Evolutionary conservation across 2,329 filamentous ascomycete genomes (phyloP).

Genomic region (Calonectria hongkongensis): DNA sequence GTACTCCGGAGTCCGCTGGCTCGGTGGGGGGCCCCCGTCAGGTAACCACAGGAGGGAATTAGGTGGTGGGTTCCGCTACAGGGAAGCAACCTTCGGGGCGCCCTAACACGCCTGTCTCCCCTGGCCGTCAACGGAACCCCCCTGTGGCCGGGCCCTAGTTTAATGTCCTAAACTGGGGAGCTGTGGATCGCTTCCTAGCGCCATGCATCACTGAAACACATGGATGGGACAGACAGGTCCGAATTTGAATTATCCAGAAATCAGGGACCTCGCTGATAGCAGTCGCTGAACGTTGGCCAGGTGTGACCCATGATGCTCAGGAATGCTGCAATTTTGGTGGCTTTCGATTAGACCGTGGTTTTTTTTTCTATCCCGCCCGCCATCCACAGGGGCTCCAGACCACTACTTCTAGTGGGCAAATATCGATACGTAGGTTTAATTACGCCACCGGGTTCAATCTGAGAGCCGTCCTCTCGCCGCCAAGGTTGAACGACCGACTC

Average conservation of each 20-base stretch:
- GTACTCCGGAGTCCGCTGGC: constrained; percentile 18
- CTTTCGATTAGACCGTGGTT: background rate
- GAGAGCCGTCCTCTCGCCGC: constrained; percentile 16
- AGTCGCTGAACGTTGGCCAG: background rate
- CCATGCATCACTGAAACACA: constrained; percentile 48
- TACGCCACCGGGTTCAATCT: constrained; percentile 29
- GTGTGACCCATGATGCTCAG: background rate
- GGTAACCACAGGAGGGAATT: constrained; percentile 19
- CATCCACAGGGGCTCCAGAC: constrained; percentile 26
- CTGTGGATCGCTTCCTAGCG: constrained; percentile 23
- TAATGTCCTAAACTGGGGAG: constrained; percentile 26
- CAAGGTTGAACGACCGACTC: constrained; percentile 7
- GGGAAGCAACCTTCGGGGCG: constrained; percentile 33
- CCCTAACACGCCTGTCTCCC: constrained; percentile 37
- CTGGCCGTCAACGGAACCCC: constrained; percentile 32
- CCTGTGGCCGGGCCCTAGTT: constrained; percentile 27
- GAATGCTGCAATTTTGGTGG: background rate
- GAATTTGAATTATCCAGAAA: constrained; percentile 21
- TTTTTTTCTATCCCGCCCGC: background rate
- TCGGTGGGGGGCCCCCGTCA: constrained; percentile 16
- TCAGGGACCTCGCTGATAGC: constrained; percentile 13
- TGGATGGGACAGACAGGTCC: constrained; percentile 38
- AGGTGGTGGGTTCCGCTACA: constrained; percentile 22
- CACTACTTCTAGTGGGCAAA: constrained; percentile 23
- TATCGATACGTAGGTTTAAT: constrained; percentile 37